These are phyloP conservation scores for Fraxinus angustifolia DNA, from an alignment of 305 asterid genomes.

Conservation along the genomic window DNA sequence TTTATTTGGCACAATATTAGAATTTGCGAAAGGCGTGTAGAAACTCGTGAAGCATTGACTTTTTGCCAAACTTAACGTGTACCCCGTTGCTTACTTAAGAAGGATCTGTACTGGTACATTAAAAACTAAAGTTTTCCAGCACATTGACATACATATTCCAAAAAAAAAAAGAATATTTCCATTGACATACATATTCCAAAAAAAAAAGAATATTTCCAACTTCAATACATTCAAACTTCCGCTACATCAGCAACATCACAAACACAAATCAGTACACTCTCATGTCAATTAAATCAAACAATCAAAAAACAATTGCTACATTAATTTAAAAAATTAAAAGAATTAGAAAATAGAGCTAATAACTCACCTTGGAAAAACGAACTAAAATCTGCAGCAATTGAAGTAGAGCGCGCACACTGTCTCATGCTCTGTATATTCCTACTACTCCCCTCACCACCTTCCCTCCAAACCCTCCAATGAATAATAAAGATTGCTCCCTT, in stretches of 20 bases:
- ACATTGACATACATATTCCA: background rate
- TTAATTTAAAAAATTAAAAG: background rate
- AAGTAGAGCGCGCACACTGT: conserved; percentile 63
- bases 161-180: background rate
- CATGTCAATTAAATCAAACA: background rate
- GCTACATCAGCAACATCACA: background rate
- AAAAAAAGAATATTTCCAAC: background rate
- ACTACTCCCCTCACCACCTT: conserved; percentile 39
- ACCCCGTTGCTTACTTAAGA: background rate
- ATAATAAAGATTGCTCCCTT: conserved; percentile 48
- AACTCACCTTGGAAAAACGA: conserved; percentile 28
- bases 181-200: background rate
- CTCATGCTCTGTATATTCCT: conserved; percentile 32
- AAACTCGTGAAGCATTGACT: background rate
- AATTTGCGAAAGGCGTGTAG: background rate
- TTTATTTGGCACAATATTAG: background rate
- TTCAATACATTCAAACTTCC: background rate
- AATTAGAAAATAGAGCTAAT: background rate
- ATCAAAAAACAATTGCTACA: background rate
- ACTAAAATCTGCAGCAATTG: conserved; percentile 26
- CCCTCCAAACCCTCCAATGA: conserved; percentile 65
- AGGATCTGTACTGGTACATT: background rate
- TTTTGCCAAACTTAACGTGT: background rate
- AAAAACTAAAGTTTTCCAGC: background rate
- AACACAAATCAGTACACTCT: background rate